A percentile compares a stretch with the other conserved stretches of the same genome.
Conservation (phyloP, 1,139 yeast species). For the Pichiaceae sp. region DNA sequence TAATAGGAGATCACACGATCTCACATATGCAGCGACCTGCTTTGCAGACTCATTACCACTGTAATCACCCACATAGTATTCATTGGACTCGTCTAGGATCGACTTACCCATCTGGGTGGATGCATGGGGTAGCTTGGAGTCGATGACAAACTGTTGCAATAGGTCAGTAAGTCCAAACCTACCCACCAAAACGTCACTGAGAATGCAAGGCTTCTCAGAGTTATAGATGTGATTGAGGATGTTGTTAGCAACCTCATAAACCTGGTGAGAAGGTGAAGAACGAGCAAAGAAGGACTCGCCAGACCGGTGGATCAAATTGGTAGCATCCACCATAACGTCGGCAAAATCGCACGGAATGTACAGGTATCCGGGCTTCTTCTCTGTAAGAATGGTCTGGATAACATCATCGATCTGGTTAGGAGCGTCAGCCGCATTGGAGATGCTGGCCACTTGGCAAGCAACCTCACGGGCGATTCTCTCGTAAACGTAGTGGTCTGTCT, state of each 20-base stretch:
- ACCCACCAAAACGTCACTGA: slow-evolving; percentile 59
- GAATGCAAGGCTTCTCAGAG: slow-evolving; percentile 49
- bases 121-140: slow-evolving; percentile 35
- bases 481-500: slow-evolving; percentile 52
- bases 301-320: slow-evolving; percentile 16
- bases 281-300: slow-evolving; percentile 5
- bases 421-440: slow-evolving; percentile 37
- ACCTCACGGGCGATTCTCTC: slow-evolving; percentile 52
- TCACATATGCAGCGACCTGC: slow-evolving; percentile 31
- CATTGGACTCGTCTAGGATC: slow-evolving; percentile 51
- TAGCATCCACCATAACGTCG: slow-evolving; percentile 34
- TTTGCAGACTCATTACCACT: slow-evolving; percentile 41
- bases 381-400: slow-evolving; percentile 42
- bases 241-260: slow-evolving; percentile 31
- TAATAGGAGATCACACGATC: slow-evolving; percentile 38
- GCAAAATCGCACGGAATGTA: slow-evolving; percentile 68
- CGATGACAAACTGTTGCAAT: slow-evolving; percentile 38
- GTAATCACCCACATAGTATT: slow-evolving; percentile 57
- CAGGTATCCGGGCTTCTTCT: slow-evolving; percentile 72
- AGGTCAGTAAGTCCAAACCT: slow-evolving; percentile 39
- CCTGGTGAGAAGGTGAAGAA: not conserved
- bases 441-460: slow-evolving; percentile 49
- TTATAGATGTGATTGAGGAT: slow-evolving; percentile 44
- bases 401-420: slow-evolving; percentile 55
- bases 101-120: slow-evolving; percentile 46